These are phyloP conservation scores for Echites panduratus DNA, from an alignment of 257 asterid genomes.

Conservation along the genomic window DNA sequence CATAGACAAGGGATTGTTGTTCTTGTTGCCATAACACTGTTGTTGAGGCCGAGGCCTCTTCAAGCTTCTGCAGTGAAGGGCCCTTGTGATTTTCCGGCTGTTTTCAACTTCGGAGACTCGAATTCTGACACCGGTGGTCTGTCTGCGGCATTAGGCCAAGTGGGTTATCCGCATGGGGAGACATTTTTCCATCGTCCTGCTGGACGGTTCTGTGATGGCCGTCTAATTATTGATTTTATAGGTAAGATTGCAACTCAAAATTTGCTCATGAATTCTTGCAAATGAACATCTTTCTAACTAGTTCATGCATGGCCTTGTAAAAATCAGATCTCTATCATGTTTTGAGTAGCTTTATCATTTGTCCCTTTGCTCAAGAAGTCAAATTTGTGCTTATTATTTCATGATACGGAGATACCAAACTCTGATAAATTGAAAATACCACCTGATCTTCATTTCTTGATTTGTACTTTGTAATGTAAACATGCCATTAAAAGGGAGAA, in stretches of 20 bases:
- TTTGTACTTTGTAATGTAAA: too few species aligned
- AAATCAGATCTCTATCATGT: not conserved
- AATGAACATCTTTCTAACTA: not conserved
- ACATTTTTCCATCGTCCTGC: slow-evolving; percentile 70
- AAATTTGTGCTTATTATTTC: not conserved
- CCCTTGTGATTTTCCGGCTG: slow-evolving; percentile 62
- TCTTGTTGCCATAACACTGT: not conserved
- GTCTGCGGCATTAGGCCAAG: slow-evolving; percentile 93
- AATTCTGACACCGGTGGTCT: slow-evolving; percentile 96
- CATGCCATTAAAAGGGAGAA: not conserved
- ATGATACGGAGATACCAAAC: not conserved
- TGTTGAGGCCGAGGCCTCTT: slow-evolving; percentile 8
- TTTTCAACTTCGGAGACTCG: slow-evolving; percentile 93
- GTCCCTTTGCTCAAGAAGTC: not conserved
- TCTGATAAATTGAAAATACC: not conserved
- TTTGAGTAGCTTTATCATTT: not conserved
- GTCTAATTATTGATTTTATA: slow-evolving; percentile 68
- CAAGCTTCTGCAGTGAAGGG: slow-evolving; percentile 6
- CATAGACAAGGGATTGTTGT: not conserved
- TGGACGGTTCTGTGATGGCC: slow-evolving; percentile 81
- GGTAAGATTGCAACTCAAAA: slow-evolving; percentile 13
- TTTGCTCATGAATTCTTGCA: not conserved
- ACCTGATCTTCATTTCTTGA: too few species aligned
- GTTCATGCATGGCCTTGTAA: not conserved
- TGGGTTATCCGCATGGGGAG: slow-evolving; percentile 71